These are phyloP conservation scores for Cadophora sp. DNA, from an alignment of 2,329 filamentous ascomycete genomes.

Conservation along the genomic window DNA sequence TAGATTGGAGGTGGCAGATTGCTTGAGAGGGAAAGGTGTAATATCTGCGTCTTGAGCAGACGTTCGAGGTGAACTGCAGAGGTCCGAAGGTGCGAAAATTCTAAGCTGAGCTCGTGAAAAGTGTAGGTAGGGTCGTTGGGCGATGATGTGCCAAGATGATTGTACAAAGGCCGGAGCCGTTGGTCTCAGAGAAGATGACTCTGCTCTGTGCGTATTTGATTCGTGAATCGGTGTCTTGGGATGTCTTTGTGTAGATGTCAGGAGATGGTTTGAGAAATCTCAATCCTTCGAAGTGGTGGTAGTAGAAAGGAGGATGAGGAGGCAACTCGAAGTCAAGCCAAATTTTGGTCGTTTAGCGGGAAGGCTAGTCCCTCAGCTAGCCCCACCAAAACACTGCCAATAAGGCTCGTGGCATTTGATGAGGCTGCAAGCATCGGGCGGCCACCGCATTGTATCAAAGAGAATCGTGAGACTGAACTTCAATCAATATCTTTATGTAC, in stretches of 20 bases:
- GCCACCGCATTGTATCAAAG: slow-evolving; percentile 9
- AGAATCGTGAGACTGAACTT: not conserved
- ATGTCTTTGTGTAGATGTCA: slow-evolving; percentile 2
- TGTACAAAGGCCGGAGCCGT: slow-evolving; percentile 27
- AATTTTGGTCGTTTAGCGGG: slow-evolving; percentile 14
- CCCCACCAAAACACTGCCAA: slow-evolving; percentile 3
- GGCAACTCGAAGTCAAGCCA: slow-evolving; percentile 1
- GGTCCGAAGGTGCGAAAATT: not conserved
- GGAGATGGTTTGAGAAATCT: slow-evolving; percentile 24
- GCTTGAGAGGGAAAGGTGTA: too few species aligned
- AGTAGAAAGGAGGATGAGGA: slow-evolving; percentile 5
- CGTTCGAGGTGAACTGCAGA: not conserved
- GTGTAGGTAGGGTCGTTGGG: slow-evolving; percentile 9
- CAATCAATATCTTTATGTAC: not conserved
- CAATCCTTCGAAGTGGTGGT: slow-evolving; percentile 21
- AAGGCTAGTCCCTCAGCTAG: not conserved
- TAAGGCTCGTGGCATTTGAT: not conserved
- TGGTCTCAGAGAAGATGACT: slow-evolving; percentile 12
- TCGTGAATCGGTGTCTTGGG: not conserved
- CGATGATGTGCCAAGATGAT: slow-evolving; percentile 23
- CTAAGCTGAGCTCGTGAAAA: slow-evolving; percentile 6
- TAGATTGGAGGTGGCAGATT: not conserved
- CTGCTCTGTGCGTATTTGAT: slow-evolving; percentile 4
- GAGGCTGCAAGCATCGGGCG: slow-evolving; percentile 6
- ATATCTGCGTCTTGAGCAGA: not conserved